A percentile compares a stretch with the other conserved stretches of the same genome.
These are phyloP conservation scores for Pestalotiopsis sp. DNA, from an alignment of 2,329 filamentous ascomycete species.

Conservation along the genomic window DNA sequence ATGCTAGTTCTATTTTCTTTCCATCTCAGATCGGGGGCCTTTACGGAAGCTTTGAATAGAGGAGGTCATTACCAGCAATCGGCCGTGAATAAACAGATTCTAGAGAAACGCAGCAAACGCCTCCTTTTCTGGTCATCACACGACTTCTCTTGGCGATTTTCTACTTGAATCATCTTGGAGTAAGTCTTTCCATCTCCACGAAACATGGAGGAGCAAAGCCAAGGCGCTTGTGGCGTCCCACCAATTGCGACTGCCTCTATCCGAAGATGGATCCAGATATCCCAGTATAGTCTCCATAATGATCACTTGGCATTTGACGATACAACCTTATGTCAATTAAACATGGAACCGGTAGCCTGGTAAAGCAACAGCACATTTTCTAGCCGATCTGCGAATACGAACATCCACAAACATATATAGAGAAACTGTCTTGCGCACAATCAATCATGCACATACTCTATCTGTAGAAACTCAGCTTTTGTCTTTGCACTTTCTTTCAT, in stretches of 20 bases:
- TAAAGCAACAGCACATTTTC: too few species aligned
- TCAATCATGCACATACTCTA: background rate
- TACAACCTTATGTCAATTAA: slow-evolving; percentile 6
- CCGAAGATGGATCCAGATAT: background rate
- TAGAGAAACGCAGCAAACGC: too few species aligned
- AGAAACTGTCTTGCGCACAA: background rate
- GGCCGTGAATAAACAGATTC: too few species aligned
- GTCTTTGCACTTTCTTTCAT: background rate
- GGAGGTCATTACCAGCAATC: too few species aligned
- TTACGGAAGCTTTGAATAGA: too few species aligned
- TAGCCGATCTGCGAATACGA: background rate
- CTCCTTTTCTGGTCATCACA: background rate
- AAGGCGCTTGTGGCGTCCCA: slow-evolving; percentile 1
- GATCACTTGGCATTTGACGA: background rate
- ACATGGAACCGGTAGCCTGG: background rate
- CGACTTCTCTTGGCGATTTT: background rate
- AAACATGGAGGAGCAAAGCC: background rate
- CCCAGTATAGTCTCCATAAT: background rate
- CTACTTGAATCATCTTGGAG: background rate
- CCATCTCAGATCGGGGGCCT: too few species aligned
- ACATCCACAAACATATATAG: background rate
- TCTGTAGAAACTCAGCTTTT: background rate
- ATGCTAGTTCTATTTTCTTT: too few species aligned
- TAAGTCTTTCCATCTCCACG: background rate
- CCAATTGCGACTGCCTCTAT: background rate